Base-by-base conservation (phyloP, 1,139 yeast genomes). In the Kodamaea ohmeri region DNA sequence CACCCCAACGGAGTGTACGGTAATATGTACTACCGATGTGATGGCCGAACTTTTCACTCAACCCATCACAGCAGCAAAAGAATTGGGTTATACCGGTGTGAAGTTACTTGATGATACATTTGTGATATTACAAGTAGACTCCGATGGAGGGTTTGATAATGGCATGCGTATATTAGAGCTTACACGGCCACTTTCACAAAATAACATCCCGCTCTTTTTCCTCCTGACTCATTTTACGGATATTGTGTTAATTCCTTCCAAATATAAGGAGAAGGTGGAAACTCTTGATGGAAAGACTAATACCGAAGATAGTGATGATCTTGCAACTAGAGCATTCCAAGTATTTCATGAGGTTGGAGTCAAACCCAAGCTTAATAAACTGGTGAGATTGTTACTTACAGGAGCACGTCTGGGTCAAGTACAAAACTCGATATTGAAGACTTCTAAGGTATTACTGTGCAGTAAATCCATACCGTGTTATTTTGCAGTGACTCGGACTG, bases 151-250 rank as follows among this genome's bases (percentile, higher is more conserved):
- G 14, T 72, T 68, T 47, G 78, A 65, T 48, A 59, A 71, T 41
- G 79, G 80, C 26, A 62, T 73, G 28, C 61, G 81, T 31, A 80
- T 82, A 7, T 54, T 82, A 37, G 77, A 76, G 41, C 60, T 82
- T 21, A 79, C 85, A 1, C 67, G 71, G 36, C 89, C 89, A 2
- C 60, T 82, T 15, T 73, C 84, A 0, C 66, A 69, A 26, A 78
- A 79, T 37, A 68, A 68, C 12, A 78, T 82, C 25, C 70, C 87
- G 3, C 63, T 82, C 24, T 80, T 80, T 52, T 82, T 81, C 56
- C 58, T 82, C 29, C 75, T 83, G 11, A 78, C 83, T 29, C 83
- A 82, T 58, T 80, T 78, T 50, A 73, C 81, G 37, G 85, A 82
- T 55, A 76, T 78, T 35, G 83, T 82, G n/a, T 62, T 82, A 28